Evolutionary conservation across 805 yeast genomes (phyloP), one percentile per base, ranked within the genome.

Genomic region (Blastobotrys americana): DNA sequence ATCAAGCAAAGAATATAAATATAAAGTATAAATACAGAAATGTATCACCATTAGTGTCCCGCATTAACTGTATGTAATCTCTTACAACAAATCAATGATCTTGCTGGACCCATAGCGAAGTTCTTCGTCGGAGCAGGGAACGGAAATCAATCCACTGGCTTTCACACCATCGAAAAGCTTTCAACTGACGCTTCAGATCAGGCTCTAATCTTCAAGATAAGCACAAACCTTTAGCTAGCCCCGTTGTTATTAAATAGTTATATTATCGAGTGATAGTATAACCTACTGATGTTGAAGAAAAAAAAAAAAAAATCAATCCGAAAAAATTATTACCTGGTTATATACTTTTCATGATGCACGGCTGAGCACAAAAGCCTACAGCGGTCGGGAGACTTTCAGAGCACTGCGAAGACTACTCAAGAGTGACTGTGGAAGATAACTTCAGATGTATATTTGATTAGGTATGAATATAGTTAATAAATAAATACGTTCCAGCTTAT

Each of bases 101-200:
- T 46, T 43, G 60, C 66, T 47, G 53, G 43, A 35, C 46, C 44
- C 56, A 53, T 52, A 55, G 53, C 53, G 61, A 54, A 50, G 23
- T 61, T 49, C 31, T 23, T 62, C 66, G 54, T 49, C 59, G 66
- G 63, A 58, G 65, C 64, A 54, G 63, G 66, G 65, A 62, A 62
- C 66, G 66, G 66, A 62, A 50, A 58, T 52, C 50, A 51, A 44
- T 57, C 59, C 64, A 53, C 54, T 42, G 28, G 55, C 51, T 51
- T 53, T 51, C 50, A 53, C 52, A 52, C 55, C 44, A 22, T n/a
- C 44, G 41, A 54, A 49, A 44, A 47, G 38, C 48, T 52, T 50
- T 54, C 58, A 54, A 54, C 58, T 54, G 55, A 37, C 44, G 47
- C 52, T 44, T 45, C 48, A 27, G 43, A 13, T 36, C 31, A 23